phyloP scores from a whole-genome alignment of 345 rosid genomes.

The Rhodamnia argentea region DNA sequence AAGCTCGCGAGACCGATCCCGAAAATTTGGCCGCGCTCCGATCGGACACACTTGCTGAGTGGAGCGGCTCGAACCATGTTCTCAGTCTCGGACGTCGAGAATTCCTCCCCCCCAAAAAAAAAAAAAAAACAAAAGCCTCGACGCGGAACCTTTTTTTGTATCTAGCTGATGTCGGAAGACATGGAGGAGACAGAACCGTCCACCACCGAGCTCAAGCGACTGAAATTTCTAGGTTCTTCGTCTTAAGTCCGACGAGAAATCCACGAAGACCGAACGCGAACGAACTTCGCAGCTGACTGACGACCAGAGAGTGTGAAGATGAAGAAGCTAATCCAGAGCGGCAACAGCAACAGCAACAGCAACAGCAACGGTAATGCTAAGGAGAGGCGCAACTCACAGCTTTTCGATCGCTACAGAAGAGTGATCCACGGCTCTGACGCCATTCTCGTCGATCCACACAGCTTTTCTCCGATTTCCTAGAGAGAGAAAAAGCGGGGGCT shows the following conservation, averaged over 20 bases:
- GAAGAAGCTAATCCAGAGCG: neutral
- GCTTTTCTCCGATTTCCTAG: neutral
- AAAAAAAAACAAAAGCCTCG: neutral
- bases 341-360: neutral
- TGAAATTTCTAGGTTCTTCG: neutral
- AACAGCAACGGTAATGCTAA: neutral
- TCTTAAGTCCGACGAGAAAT: neutral
- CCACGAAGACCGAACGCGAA: neutral
- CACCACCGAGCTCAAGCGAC: neutral
- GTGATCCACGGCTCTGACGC: neutral
- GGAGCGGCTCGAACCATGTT: neutral
- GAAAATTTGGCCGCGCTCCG: neutral
- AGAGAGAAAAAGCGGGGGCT: neutral
- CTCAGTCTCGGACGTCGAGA: neutral
- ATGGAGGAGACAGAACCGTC: constrained; percentile 25
- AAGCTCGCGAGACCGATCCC: neutral
- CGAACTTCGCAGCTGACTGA: neutral
- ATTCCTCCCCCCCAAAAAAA: neutral
- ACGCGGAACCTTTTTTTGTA: neutral
- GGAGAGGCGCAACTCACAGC: neutral
- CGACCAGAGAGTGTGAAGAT: neutral
- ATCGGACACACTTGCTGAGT: neutral
- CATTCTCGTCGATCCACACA: neutral
- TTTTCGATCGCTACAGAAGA: neutral
- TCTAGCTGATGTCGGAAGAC: constrained; percentile 89